Evolutionary conservation across 1,284 basidiomycete genomes (phyloP), one percentile per base, ranked within the genome.

Genomic region (Athelia sp.): DNA sequence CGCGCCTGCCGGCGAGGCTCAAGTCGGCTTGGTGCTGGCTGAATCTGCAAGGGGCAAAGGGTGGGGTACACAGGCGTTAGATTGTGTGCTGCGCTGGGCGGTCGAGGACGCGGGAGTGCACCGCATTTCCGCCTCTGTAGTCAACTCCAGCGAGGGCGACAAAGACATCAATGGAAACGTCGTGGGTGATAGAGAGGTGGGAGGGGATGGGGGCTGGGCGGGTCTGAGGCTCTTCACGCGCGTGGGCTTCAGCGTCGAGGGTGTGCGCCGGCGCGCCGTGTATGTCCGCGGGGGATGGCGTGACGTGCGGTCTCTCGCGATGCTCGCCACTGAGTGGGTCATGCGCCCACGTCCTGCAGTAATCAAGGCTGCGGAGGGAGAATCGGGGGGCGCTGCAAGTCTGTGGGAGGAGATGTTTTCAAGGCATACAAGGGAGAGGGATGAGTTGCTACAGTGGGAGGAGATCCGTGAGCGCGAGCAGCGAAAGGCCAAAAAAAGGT

Each of bases 341-440:
- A 58, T 76, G 50, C 71, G 70, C 40, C 48, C 54, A 9, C 49
- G 46, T 17, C 42, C 56, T 50, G 13, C 26, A 13, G 13, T 29
- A 29, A n/a, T n/a, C n/a, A 44, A 36, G 8, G 51, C 58, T 31
- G 64, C 69, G 0, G n/a, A n/a, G n/a, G n/a, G n/a, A n/a, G n/a
- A n/a, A n/a, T n/a, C n/a, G n/a, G 26, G 26, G 4, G 26, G 26
- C 4, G 68, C 72, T 2, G 56, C 61, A 29, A 71, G 71, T 1
- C 56, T 78, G 8, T 87, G 84, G 84, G 83, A 85, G 50, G 82
- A 82, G 58, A 67, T 87, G 50, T 70, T 87, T 46, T 55, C 58
- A 22, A 69, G 84, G 31, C 84, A 87, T 56, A 68, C 78, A 50
- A 63, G 66, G 43, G 84, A 86, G 62, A 68, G 74, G 36, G 76